A percentile compares a stretch with the other conserved stretches of the same genome.
Conservation (phyloP, 179 eudicot species). For the Spinacia oleracea region DNA sequence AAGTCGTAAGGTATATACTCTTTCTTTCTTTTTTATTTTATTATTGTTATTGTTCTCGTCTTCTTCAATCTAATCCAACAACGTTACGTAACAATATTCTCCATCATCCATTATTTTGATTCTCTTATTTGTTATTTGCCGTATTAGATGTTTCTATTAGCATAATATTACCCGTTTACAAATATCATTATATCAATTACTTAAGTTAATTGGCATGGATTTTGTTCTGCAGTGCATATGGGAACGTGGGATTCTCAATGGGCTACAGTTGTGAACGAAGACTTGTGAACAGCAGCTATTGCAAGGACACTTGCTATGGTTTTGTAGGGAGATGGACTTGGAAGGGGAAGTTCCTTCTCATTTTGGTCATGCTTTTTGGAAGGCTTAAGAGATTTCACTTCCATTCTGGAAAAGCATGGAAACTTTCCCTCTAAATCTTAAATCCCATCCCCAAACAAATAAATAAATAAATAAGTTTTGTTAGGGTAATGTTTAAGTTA, state of each 20-base stretch:
- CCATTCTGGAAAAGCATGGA: conserved; percentile 55
- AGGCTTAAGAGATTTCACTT: conserved; percentile 54
- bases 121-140: no score
- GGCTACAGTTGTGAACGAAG: conserved; percentile 53
- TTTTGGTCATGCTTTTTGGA: conserved; percentile 60
- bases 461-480: neutral
- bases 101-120: neutral
- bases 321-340: conserved; percentile 57
- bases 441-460: neutral
- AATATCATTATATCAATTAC: no score
- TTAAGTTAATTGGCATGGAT: no score
- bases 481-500: no score
- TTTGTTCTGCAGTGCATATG: conserved; percentile 48
- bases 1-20: conserved; percentile 38
- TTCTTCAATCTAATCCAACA: neutral
- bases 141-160: neutral
- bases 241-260: conserved; percentile 60
- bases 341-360: conserved; percentile 51
- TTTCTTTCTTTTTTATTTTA: neutral
- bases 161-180: no score
- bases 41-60: neutral
- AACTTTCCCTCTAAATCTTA: conserved; percentile 17
- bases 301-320: conserved; percentile 45
- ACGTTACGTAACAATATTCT: neutral
- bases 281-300: conserved; percentile 28